phyloP scores from a whole-genome alignment of 768 basidiomycete genomes.

The Tubosaeta sp. region DNA sequence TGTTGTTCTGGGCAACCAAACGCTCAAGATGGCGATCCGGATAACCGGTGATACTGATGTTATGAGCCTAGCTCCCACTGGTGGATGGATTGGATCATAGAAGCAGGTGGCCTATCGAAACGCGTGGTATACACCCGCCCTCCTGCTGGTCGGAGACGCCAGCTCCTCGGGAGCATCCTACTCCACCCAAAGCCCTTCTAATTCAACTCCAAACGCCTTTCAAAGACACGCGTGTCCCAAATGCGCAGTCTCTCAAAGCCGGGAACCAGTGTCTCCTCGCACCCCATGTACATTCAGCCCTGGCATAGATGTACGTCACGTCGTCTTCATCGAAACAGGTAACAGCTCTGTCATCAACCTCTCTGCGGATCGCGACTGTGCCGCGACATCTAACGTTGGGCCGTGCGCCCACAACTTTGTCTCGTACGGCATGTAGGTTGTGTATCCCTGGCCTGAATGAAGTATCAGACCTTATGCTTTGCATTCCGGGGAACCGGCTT shows the following conservation, averaged over 20 bases:
- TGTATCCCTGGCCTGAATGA: conserved; percentile 31
- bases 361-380: conserved; percentile 21
- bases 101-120: background rate
- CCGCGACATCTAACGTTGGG: conserved; percentile 23
- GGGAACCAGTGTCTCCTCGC: background rate
- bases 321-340: conserved; percentile 34
- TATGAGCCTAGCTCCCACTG: background rate
- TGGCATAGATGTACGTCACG: conserved; percentile 25
- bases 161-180: background rate
- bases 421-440: conserved; percentile 13
- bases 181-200: background rate
- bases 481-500: conserved; percentile 18
- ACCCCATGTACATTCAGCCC: background rate
- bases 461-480: conserved; percentile 12
- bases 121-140: background rate
- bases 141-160: background rate
- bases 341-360: conserved; percentile 45
- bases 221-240: background rate
- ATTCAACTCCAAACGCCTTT: too few relatives aligned
- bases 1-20: background rate
- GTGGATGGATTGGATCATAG: background rate
- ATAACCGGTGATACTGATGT: background rate
- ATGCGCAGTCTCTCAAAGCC: background rate
- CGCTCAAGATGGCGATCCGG: background rate
- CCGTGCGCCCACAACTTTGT: conserved; percentile 31